Evolutionary conservation across 371 early-diverging fungal genomes (phyloP), one percentile per base, ranked within the genome.

Genomic region (Apophysomyces trapeziformis): DNA sequence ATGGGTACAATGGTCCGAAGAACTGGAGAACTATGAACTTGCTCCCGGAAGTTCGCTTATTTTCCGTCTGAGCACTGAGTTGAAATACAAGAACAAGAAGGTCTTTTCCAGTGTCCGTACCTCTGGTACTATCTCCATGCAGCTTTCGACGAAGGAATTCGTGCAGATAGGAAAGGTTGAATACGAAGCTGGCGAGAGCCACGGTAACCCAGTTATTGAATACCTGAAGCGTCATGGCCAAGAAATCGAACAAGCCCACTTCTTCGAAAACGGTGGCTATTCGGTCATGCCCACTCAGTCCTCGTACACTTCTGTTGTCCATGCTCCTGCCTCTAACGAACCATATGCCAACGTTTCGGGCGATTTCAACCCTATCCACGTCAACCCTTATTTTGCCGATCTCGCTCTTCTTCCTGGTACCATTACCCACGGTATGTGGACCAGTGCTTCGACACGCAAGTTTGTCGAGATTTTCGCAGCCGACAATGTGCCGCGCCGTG

Each of bases 341-440:
- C 89, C 91, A 63, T 97, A 97, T 83, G 93, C 97, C 59, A 82
- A 87, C 65, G 90, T 92, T 37, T 96, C 96, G 36, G 92, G 91
- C 63, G 98, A 97, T 76, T 90, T 87, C 84, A 97, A 97, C 80
- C 98, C 98, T 36, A 97, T 97, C 69, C 98, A 97, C 86, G 94
- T 93, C 76, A 96, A 95, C 89, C 92, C 94, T 60, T 96, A 95
- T 90, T 93, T 97, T 87, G 94, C 97, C 65, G 95, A 95, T 66
- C 79, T 95, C 38, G 96, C 96, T 61, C 86, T 87, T 58, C 88
- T 97, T 63, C 97, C 98, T 58, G 96, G 93, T 66, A 96, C 96
- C 41, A 96, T 97, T 71, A 97, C 98, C 32, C 98, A 97, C 76
- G 98, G 98, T 65, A 96, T 97, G 97, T 97, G 97, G 97, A 96